These are phyloP conservation scores for Oenanthe sinensis DNA, from an alignment of 129 eudicot species.

Conservation along the genomic window DNA sequence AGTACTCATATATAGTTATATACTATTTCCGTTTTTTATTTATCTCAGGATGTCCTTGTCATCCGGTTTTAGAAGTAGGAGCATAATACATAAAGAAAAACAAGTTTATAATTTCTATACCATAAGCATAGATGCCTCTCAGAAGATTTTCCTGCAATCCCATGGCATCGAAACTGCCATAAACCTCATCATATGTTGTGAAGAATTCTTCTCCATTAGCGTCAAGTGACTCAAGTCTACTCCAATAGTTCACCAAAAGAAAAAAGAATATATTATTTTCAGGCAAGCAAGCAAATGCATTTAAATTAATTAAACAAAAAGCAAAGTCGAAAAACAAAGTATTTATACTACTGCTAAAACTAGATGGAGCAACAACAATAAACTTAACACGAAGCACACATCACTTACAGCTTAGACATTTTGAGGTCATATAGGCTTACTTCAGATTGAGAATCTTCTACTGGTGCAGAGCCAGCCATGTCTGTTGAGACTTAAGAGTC, in stretches of 20 bases:
- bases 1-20: background rate
- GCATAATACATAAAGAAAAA: background rate
- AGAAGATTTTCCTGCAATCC: conserved; percentile 14
- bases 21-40: background rate
- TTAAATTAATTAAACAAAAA: background rate
- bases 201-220: conserved; percentile 6
- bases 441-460: background rate
- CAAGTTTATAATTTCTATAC: background rate
- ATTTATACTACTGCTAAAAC: background rate
- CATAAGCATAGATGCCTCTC: conserved; percentile 17
- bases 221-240: background rate
- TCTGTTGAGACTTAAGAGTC: too few species aligned
- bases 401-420: background rate
- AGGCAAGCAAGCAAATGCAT: background rate
- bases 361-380: background rate
- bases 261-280: background rate
- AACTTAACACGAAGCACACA: background rate
- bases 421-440: background rate
- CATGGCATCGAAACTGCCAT: conserved; percentile 21
- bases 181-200: conserved; percentile 15
- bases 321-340: background rate
- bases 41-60: background rate
- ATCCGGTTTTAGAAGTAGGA: background rate
- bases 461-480: too few species aligned
- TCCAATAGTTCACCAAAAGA: background rate